These are phyloP conservation scores for Daldinia sp. DNA, from an alignment of 2,329 filamentous ascomycete species.

Conservation along the genomic window DNA sequence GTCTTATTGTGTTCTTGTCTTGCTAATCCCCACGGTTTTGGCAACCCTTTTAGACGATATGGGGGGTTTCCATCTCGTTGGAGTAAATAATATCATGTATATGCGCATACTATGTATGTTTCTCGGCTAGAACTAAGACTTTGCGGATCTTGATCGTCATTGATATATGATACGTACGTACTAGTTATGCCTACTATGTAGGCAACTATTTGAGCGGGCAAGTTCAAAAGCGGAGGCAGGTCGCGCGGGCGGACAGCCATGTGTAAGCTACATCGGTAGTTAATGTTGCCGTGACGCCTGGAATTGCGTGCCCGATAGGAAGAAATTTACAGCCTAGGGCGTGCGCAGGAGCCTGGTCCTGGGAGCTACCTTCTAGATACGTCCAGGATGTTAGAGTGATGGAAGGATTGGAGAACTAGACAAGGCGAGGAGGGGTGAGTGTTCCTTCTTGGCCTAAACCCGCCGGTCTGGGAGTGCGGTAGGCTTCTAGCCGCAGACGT, in stretches of 20 bases:
- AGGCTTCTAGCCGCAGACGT: conserved; percentile 30
- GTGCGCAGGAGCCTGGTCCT: conserved; percentile 11
- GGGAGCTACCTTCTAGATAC: conserved; percentile 32
- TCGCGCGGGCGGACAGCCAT: conserved; percentile 10
- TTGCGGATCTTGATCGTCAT: conserved; percentile 25
- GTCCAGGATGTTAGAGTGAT: conserved; percentile 21
- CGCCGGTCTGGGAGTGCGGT: conserved; percentile 35
- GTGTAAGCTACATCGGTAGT: conserved; percentile 38
- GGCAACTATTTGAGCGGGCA: conserved; percentile 11
- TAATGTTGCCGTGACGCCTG: conserved; percentile 26
- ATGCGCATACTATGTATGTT: conserved; percentile 7
- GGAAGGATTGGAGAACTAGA: conserved; percentile 23
- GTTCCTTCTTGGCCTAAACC: conserved; percentile 36
- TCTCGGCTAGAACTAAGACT: conserved; percentile 30
- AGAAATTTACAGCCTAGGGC: conserved; percentile 28
- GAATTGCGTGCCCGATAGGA: conserved; percentile 32
- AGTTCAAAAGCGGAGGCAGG: conserved; percentile 19
- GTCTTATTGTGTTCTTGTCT: conserved; percentile 29
- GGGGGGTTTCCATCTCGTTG: conserved; percentile 20
- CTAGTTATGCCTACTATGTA: no score
- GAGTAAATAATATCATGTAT: no score
- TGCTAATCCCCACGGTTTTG: conserved; percentile 28
- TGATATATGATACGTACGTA: conserved; percentile 16
- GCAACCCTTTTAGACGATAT: conserved; percentile 15
- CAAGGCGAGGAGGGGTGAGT: conserved; percentile 28